Percentiles rank a stretch among this genome's conserved stretches.
Evolutionary conservation across 2,329 filamentous ascomycete species (phyloP).

Genomic region (Westerdykella aurantiaca): DNA sequence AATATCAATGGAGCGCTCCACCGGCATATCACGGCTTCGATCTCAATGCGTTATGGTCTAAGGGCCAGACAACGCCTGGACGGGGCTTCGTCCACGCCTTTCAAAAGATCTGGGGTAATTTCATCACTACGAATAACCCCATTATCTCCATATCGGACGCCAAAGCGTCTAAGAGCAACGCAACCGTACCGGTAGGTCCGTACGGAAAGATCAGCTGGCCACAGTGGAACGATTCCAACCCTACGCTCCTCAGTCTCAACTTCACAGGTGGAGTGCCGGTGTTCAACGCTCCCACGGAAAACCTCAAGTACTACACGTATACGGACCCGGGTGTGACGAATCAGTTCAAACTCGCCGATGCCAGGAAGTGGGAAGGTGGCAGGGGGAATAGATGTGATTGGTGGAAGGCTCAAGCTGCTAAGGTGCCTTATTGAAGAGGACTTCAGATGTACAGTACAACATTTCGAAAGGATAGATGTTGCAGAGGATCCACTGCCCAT

Average conservation of each 20-base stretch:
- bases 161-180: constrained; percentile 19
- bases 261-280: constrained; percentile 23
- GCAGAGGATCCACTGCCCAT: too few relatives aligned
- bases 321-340: constrained; percentile 29
- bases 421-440: constrained; percentile 9
- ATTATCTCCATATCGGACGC: constrained; percentile 25
- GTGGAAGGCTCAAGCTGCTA: constrained; percentile 17
- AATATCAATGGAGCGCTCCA: constrained; percentile 27
- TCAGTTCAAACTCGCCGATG: constrained; percentile 23
- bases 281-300: constrained; percentile 12
- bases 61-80: constrained; percentile 17
- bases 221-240: constrained; percentile 15
- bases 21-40: constrained; percentile 32
- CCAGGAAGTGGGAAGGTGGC: constrained; percentile 27
- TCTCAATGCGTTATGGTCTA: constrained; percentile 26
- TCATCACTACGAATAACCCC: constrained; percentile 23
- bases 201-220: constrained; percentile 23
- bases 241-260: constrained; percentile 24
- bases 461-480: too few relatives aligned
- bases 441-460: neutral
- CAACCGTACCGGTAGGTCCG: constrained; percentile 16
- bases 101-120: constrained; percentile 31
- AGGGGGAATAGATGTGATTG: constrained; percentile 27
- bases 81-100: constrained; percentile 27
- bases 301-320: constrained; percentile 26